Evolutionary conservation across 352 stramenopile species (phyloP).

Genomic region (Globisporangium parvum): DNA sequence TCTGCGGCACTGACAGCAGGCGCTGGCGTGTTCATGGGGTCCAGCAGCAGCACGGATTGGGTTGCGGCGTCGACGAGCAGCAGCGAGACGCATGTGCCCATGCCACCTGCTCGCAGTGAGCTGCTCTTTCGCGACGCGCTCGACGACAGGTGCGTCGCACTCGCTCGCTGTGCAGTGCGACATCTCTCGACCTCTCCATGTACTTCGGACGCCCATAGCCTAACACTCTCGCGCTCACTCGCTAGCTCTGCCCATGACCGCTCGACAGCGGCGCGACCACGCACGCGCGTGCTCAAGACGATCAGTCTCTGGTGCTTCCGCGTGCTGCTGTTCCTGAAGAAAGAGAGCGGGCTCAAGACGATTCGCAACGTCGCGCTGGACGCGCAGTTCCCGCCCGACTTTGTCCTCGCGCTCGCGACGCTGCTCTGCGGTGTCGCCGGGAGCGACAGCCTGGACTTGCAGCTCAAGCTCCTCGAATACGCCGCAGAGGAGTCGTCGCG

Average conservation of each 20-base stretch:
- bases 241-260: neutral
- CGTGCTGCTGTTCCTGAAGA: constrained; percentile 70
- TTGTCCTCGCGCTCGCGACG: constrained; percentile 48
- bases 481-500: constrained; percentile 35
- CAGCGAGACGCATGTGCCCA: constrained; percentile 1
- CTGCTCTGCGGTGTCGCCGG: constrained; percentile 55
- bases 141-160: constrained; percentile 36
- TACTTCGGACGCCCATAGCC: constrained; percentile 1
- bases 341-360: constrained; percentile 56
- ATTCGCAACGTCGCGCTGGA: constrained; percentile 37
- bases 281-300: constrained; percentile 20
- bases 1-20: neutral
- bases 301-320: constrained; percentile 70
- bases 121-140: constrained; percentile 17
- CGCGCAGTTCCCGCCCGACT: constrained; percentile 60
- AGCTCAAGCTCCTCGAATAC: constrained; percentile 49
- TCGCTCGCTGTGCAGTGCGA: constrained; percentile 3
- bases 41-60: constrained; percentile 8
- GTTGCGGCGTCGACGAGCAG: constrained; percentile 2
- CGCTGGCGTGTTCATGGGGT: neutral
- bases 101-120: neutral
- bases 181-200: neutral
- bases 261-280: neutral
- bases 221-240: neutral
- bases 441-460: constrained; percentile 47